A percentile compares a stretch with the other conserved stretches of the same genome.
phyloP scores from a whole-genome alignment of 768 basidiomycete species.

The Daedalea quercina region DNA sequence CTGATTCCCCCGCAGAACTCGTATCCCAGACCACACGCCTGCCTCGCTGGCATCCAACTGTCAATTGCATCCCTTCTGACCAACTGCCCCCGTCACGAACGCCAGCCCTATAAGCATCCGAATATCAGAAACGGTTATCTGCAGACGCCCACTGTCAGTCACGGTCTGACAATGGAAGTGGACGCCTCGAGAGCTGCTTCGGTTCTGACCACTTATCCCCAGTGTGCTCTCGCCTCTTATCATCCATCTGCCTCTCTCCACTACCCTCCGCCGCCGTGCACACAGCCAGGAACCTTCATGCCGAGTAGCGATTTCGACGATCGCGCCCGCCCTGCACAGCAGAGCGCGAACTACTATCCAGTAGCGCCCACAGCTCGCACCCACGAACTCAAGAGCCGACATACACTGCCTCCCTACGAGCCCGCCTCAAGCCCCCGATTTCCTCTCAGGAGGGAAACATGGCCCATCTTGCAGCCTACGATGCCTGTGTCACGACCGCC shows the following conservation, averaged over 20 bases:
- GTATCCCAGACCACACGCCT: neutral
- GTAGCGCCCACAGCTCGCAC: neutral
- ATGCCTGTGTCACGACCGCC: neutral
- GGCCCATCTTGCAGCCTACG: neutral
- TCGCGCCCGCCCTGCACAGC: neutral
- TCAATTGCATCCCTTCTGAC: neutral
- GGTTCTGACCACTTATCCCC: constrained; percentile 7
- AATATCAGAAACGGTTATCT: constrained; percentile 5
- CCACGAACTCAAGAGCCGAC: neutral
- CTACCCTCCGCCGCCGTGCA: neutral
- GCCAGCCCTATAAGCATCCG: constrained; percentile 3
- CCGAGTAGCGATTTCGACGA: neutral
- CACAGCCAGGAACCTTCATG: neutral
- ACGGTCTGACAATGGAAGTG: constrained; percentile 16
- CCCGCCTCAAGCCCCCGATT: neutral
- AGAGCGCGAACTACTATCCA: neutral
- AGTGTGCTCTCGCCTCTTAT: neutral
- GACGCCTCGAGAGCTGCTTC: constrained; percentile 17
- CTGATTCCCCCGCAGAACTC: neutral
- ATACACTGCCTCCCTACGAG: neutral
- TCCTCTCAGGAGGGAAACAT: neutral
- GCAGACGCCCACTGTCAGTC: constrained; percentile 4
- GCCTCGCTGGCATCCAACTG: constrained; percentile 1
- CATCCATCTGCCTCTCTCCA: neutral
- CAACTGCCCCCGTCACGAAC: constrained; percentile 1